Evolutionary conservation across 2,329 filamentous ascomycete species (phyloP), one percentile per base, ranked within the genome.

Genomic region (Diaporthe vexans): DNA sequence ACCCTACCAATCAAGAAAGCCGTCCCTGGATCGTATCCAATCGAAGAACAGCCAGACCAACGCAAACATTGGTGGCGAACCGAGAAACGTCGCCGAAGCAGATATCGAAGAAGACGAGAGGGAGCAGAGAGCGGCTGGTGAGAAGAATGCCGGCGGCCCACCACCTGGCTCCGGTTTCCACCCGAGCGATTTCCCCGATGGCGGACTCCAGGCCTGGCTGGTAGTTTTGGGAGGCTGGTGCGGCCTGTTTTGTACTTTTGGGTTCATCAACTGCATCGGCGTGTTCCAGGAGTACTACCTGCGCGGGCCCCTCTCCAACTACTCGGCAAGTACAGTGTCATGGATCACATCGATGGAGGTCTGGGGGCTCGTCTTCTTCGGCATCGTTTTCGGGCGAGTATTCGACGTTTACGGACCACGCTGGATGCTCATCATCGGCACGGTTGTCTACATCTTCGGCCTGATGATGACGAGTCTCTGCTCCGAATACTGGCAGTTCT

Each of bases 341-440:
- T 91, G 90, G 90, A 91, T 91, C 77, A 84, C 88, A 8, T 88
- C 88, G 8, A 78, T 89, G 63, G 85, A 91, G 79, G 79, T 85
- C 7, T 90, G 82, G 74, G 76, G 81, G 72, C 79, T 85, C 79
- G 80, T 85, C 65, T 84, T 87, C 75, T 84, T 91, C 84, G 89
- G 88, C 56, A 77, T 76, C 17, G 33, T 74, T 0, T 80, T 91
- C 40, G 86, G 79, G 6, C 78, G 78, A 13, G 21, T 80, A 1
- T 92, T 88, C 77, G 92, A 93, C 78, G 86, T 85, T 76, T 89
- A 90, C 77, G 91, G 92, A 0, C 89, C 91, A 1, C 85, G 86
- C 57, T 87, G 84, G 74, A 82, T 93, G 4, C 81, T 92, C 2
- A 58, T 88, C 13, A 75, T 83, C 54, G 90, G 90, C 63, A 87